Evolutionary conservation across 108 stramenopile genomes (phyloP).

Genomic region (Cyclotella cryptica): DNA sequence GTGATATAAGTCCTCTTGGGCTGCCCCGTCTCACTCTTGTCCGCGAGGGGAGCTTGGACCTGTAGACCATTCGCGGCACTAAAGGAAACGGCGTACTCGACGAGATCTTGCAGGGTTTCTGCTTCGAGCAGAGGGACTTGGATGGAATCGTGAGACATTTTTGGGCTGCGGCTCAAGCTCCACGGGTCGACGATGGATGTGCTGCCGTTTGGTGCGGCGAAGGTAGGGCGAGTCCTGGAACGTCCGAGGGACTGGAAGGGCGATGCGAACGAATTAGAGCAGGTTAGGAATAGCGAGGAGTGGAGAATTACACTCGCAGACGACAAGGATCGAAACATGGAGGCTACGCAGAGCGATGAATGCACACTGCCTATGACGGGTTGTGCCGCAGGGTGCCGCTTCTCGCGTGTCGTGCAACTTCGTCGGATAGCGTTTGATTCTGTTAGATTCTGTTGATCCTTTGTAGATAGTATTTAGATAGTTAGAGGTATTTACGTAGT

Average conservation of each 20-base stretch:
- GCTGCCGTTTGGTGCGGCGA: background rate
- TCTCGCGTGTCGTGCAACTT: too few relatives aligned
- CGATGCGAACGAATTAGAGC: constrained; percentile 10
- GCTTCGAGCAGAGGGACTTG: constrained; percentile 11
- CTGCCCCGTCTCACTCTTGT: background rate
- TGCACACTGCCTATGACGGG: background rate
- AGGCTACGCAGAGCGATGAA: background rate
- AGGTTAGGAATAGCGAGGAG: background rate
- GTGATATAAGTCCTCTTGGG: constrained; percentile 59
- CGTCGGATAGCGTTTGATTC: too few relatives aligned
- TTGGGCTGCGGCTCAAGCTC: background rate
- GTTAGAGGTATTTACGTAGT: too few relatives aligned
- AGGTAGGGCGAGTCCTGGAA: background rate
- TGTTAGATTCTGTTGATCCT: too few relatives aligned
- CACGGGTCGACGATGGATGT: background rate
- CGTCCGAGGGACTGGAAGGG: background rate
- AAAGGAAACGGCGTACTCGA: constrained; percentile 27
- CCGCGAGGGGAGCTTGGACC: background rate
- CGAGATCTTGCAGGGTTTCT: constrained; percentile 13
- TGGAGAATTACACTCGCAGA: constrained; percentile 4
- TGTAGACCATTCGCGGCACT: constrained; percentile 28
- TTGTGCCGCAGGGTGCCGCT: too few relatives aligned
- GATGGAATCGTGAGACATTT: background rate
- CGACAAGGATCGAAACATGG: background rate
- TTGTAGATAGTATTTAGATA: too few relatives aligned